Conservation (phyloP, 495 filamentous ascomycete genomes). For the Articulospora tetracladia region DNA sequence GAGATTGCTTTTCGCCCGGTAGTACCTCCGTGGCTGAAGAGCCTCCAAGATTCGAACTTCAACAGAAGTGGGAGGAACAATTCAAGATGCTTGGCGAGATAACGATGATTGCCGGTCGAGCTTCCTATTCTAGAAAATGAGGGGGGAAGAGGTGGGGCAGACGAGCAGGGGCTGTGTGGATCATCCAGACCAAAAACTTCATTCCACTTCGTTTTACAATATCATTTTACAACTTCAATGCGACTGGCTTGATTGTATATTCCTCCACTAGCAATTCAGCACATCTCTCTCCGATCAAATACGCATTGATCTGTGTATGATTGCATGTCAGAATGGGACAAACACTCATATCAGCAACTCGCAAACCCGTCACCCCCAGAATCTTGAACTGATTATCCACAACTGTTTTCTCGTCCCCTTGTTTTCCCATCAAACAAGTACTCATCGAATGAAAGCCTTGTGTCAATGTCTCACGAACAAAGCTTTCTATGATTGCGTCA, state of each 20-base stretch:
- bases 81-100: background rate
- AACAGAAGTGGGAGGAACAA: no score
- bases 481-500: slow-evolving; percentile 48
- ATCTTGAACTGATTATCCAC: slow-evolving; percentile 55
- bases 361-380: slow-evolving; percentile 49
- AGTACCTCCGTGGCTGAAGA: no score
- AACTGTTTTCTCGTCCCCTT: slow-evolving; percentile 40
- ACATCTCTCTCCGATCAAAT: slow-evolving; percentile 4
- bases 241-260: no score
- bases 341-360: slow-evolving; percentile 64
- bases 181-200: no score
- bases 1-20: no score
- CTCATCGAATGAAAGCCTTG: slow-evolving; percentile 56
- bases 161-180: no score
- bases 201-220: no score
- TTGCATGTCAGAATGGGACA: slow-evolving; percentile 47
- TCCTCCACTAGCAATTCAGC: no score
- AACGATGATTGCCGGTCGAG: no score
- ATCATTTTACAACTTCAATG: no score
- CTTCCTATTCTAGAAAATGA: background rate
- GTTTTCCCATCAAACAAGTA: slow-evolving; percentile 58
- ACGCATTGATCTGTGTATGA: slow-evolving; percentile 9
- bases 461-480: slow-evolving; percentile 33
- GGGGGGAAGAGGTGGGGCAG: no score
- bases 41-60: no score